Evolutionary conservation across 345 rosid genomes (phyloP), one percentile per base, ranked within the genome.

Genomic region (Gossypium anomalum): DNA sequence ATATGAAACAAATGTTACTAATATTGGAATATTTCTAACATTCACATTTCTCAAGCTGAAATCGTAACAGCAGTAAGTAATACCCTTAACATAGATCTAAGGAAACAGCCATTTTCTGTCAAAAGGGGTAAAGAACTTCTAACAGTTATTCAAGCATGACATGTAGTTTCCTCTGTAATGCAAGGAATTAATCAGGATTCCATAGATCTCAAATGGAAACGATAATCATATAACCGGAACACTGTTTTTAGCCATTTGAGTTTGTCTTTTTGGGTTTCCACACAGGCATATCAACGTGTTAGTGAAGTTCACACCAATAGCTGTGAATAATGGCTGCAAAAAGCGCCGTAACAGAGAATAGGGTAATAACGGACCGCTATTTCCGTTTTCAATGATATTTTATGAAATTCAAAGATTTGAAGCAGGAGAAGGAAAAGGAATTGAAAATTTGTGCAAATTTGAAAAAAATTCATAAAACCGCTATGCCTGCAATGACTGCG

Each of bases 1-100:
- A 59, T 67, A 67, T 72, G 78, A 73, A 19, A 48, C 38, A 47
- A 34, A 29, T 20, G 38, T 19, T 25, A 63, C 8, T 43, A 5
- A 34, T 13, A 72, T 19, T 2, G 8, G 67, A 67, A 16, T 4
- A 27, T 69, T 48, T 69, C 72, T 4, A 51, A 15, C 25, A 34
- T 71, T 74, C 23, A 51, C 53, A 61, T 38, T 34, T 57, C 9
- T 2, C 12, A 61, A 79, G 45, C 49, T 61, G 7, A 73, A 38
- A 64, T 23, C n/a, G 19, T 56, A 41, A 47, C 4, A 38, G 25
- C 9, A 57, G 53, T 27, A 60, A 38, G 14, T 29, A 41, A 60
- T 56, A 61, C 56, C 25, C 75, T 22, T 43, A 23, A 38, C 38
- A 20, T 29, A 52, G n/a, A 67, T 48, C 67, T 56, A 38, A 60